Base-by-base conservation (phyloP, 2,329 filamentous ascomycete genomes). In the Paracoccidioides lutzii region DNA sequence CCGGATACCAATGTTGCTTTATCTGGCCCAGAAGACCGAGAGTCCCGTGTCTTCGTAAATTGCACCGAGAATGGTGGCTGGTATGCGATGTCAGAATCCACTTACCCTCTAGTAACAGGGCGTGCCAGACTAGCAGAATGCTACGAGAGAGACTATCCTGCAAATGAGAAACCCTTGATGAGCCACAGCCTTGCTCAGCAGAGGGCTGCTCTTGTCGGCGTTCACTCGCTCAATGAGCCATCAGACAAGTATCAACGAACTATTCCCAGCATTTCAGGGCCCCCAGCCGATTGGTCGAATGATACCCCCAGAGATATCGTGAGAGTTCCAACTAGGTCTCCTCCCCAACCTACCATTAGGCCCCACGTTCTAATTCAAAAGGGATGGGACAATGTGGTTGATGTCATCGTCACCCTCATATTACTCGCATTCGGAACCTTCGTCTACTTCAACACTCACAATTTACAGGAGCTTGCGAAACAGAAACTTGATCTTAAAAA, bases 51-150 rank as follows among this genome's bases (percentile, higher is more conserved):
- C 0, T 95, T 93, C 65, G 78, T 97, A 57, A 95, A 96, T 67
- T 85, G 85, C 62, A 96, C 90, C 1, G 81, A 87, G 55, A 76
- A 78, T n/a, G 91, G 90, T 35, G 87, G 87, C 58, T 97, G 91
- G 90, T 98, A 91, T 69, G 93, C 90, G 37, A 79, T 97, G 72
- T 96, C 91, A 1, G 91, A 94, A 57, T 79, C 78, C 43, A 83
- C 83, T 7, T 97, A 96, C 63, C 93, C 93, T 3, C 78, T 91
- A 8, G 88, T 95, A 33, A 85, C 90, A 28, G 81, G 88, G 54
- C 84, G 78, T 43, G 82, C 82, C 4, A 73, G 76, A 30, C 71
- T 74, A 59, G 82, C 82, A 7, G 70, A 76, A 54, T 82, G 78
- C 64, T 82, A 82, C 60, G 74, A 76, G 51, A 75, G 75, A 54